These are phyloP conservation scores for Gentiana dahurica DNA, from an alignment of 257 asterid genomes.

Conservation along the genomic window DNA sequence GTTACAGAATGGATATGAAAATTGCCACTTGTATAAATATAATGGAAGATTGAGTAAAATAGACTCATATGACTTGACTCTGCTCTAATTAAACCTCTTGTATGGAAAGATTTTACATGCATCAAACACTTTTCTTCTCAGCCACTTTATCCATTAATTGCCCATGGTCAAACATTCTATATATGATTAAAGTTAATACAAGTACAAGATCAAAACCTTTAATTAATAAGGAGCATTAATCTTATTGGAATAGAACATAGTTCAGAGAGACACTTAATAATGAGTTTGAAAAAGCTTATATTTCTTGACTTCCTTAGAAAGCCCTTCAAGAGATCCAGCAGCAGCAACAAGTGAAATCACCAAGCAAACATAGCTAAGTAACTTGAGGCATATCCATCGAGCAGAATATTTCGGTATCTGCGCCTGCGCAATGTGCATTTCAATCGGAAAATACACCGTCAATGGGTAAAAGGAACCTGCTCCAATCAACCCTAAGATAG, in stretches of 20 bases:
- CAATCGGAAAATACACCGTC: conserved; percentile 43
- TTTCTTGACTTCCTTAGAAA: conserved; percentile 16
- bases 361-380: conserved; percentile 33
- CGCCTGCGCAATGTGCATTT: conserved; percentile 33
- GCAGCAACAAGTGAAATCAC: conserved; percentile 43
- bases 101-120: too few relatives aligned
- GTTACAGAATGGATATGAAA: too few relatives aligned
- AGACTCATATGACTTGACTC: too few relatives aligned
- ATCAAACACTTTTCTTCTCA: too few relatives aligned
- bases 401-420: conserved; percentile 19
- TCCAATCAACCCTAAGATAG: conserved; percentile 36
- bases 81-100: too few relatives aligned
- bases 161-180: neutral
- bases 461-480: conserved; percentile 55
- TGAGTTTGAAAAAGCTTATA: conserved; percentile 23
- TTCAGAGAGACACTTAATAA: neutral
- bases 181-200: neutral
- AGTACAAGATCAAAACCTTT: neutral
- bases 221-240: neutral
- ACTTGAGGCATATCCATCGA: conserved; percentile 37
- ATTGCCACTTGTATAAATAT: too few relatives aligned
- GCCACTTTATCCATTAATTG: neutral
- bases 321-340: conserved; percentile 50
- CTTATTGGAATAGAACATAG: neutral
- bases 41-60: too few relatives aligned